A percentile compares a stretch with the other conserved stretches of the same genome.
Conservation (phyloP, 768 basidiomycete species). For the Trichaptum fuscoviolaceum region DNA sequence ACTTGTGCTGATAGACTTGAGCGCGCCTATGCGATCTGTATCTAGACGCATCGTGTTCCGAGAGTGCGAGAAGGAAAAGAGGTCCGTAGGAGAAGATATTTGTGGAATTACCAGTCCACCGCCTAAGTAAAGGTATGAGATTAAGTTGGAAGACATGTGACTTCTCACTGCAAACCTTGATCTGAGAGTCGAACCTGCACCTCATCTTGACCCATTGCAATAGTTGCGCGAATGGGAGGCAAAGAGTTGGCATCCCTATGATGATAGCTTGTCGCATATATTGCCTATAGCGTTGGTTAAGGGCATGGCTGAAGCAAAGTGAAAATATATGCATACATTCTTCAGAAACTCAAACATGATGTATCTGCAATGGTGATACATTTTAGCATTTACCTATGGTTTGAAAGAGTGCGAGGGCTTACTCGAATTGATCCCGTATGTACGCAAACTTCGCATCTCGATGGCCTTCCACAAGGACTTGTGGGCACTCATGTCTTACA, state of each 20-base stretch:
- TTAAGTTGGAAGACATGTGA: constrained; percentile 6
- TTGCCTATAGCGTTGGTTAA: background rate
- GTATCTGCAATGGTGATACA: constrained; percentile 44
- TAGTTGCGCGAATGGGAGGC: constrained; percentile 69
- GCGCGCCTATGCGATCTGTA: constrained; percentile 57
- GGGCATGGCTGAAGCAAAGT: background rate
- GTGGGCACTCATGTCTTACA: constrained; percentile 43
- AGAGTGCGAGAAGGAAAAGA: constrained; percentile 87
- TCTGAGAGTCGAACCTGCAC: constrained; percentile 87
- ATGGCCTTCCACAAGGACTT: constrained; percentile 71
- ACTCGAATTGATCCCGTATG: constrained; percentile 86
- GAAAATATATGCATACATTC: constrained; percentile 48
- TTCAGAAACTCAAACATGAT: constrained; percentile 88
- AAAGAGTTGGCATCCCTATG: constrained; percentile 16
- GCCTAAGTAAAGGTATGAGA: constrained; percentile 36
- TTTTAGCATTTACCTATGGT: constrained; percentile 5
- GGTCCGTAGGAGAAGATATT: constrained; percentile 62
- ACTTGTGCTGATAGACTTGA: constrained; percentile 57
- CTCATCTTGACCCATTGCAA: constrained; percentile 68
- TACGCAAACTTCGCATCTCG: constrained; percentile 69
- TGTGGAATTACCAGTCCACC: constrained; percentile 58
- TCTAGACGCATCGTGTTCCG: constrained; percentile 71
- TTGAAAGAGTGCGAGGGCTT: constrained; percentile 20
- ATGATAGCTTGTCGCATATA: constrained; percentile 1
- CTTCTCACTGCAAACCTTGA: constrained; percentile 48